Percentiles rank a stretch among this genome's conserved stretches.
phyloP scores from a whole-genome alignment of 2,329 filamentous ascomycete genomes.

The Metarhizium robertsii region DNA sequence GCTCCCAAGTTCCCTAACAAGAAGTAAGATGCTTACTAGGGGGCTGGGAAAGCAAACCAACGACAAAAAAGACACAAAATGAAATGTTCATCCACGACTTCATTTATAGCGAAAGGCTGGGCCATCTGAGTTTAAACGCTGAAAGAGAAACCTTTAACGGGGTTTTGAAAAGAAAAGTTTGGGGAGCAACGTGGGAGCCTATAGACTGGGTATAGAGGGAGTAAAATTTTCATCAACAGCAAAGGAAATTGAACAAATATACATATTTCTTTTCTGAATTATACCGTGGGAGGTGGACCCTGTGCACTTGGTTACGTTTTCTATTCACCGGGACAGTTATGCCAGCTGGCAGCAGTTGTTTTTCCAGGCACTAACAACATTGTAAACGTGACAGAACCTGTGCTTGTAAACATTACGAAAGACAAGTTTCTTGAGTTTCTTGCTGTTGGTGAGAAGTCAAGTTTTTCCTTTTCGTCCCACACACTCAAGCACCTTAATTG shows the following conservation, averaged over 20 bases:
- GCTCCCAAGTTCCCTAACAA: constrained; percentile 75
- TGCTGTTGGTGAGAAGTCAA: neutral
- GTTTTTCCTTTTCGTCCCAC: neutral
- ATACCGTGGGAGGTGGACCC: neutral
- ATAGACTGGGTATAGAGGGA: constrained; percentile 9
- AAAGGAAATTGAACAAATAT: neutral
- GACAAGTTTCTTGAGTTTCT: neutral
- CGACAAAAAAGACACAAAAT: neutral
- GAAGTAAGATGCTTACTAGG: constrained; percentile 21
- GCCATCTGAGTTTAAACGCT: neutral
- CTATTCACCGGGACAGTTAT: neutral
- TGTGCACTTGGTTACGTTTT: neutral
- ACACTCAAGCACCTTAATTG: neutral
- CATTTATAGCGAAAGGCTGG: constrained; percentile 2
- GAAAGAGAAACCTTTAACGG: neutral
- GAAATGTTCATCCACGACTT: neutral
- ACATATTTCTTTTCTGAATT: neutral
- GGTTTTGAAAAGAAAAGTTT: neutral
- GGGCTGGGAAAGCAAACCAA: neutral
- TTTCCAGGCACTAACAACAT: neutral
- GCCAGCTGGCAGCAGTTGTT: neutral
- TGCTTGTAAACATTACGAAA: neutral
- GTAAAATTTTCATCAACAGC: neutral
- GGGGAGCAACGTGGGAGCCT: neutral
- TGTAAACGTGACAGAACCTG: neutral